phyloP scores from a whole-genome alignment of 345 rosid species.

The Isatis tinctoria region DNA sequence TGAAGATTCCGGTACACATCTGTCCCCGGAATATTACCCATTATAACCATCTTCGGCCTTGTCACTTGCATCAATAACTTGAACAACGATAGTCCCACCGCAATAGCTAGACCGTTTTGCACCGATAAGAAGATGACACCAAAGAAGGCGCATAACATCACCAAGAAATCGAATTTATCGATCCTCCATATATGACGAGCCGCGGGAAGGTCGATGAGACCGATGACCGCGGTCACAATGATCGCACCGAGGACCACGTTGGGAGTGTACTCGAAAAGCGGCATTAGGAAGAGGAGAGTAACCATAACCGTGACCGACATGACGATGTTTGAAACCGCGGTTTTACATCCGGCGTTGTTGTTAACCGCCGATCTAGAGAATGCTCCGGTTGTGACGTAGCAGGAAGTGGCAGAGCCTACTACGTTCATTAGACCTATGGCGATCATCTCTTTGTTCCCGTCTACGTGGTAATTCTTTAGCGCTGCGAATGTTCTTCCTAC shows the following conservation, averaged over 20 bases:
- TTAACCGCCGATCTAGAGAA: slow-evolving; percentile 97
- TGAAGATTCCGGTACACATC: slow-evolving; percentile 59
- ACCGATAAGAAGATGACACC: slow-evolving; percentile 87
- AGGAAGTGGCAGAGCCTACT: slow-evolving; percentile 89
- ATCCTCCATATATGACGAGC: slow-evolving; percentile 75
- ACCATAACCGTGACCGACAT: slow-evolving; percentile 97
- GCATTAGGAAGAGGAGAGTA: slow-evolving; percentile 87
- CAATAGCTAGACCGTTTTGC: slow-evolving; percentile 77
- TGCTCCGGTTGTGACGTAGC: slow-evolving; percentile 85
- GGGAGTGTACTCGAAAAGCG: slow-evolving; percentile 92
- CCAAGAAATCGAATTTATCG: slow-evolving; percentile 87
- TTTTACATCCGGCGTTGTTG: slow-evolving; percentile 89
- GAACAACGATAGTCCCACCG: slow-evolving; percentile 84
- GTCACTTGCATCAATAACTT: slow-evolving; percentile 81
- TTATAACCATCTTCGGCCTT: slow-evolving; percentile 69
- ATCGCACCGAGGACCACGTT: slow-evolving; percentile 87
- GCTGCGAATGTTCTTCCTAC: slow-evolving; percentile 97
- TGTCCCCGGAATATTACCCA: slow-evolving; percentile 83
- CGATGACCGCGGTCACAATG: slow-evolving; percentile 84
- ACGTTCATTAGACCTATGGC: slow-evolving; percentile 96
- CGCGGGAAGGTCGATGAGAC: slow-evolving; percentile 87
- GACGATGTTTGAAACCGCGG: slow-evolving; percentile 83
- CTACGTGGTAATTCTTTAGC: slow-evolving; percentile 77
- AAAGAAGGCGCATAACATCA: slow-evolving; percentile 71
- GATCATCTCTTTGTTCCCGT: slow-evolving; percentile 99